phyloP scores from a whole-genome alignment of 2,329 filamentous ascomycete species.

The Lachnellula occidentalis region DNA sequence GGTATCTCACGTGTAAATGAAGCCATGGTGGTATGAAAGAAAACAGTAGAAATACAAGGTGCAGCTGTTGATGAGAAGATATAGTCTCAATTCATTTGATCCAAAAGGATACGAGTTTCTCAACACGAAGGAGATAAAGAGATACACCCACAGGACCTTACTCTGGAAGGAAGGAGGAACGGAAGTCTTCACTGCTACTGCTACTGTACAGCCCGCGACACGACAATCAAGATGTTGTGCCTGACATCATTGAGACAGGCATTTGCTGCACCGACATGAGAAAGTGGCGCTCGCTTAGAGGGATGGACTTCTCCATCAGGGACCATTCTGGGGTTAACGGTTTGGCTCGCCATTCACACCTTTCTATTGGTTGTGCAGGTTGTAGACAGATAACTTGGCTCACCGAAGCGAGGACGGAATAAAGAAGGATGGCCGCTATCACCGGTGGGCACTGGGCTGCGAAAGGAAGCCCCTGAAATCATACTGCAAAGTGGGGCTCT shows the following conservation, averaged over 20 bases:
- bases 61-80: neutral
- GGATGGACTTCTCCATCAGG: neutral
- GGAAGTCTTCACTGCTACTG: too few species aligned
- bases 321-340: neutral
- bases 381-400: neutral
- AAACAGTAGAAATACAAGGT: neutral
- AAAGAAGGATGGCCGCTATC: too few species aligned
- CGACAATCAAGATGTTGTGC: neutral
- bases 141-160: neutral
- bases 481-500: too few species aligned
- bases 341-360: neutral
- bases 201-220: too few species aligned
- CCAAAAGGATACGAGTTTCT: neutral
- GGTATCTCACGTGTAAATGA: conserved; percentile 6
- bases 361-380: neutral
- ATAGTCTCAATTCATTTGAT: neutral
- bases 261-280: neutral
- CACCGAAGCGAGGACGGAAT: too few species aligned
- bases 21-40: neutral
- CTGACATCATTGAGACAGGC: neutral
- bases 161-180: too few species aligned
- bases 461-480: too few species aligned
- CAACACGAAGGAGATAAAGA: neutral
- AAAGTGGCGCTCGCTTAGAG: neutral
- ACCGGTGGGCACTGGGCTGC: too few species aligned